Evolutionary conservation across 225 moss, liverwort and hornwort species (phyloP).

Genomic region (Marchantia paleacea): DNA sequence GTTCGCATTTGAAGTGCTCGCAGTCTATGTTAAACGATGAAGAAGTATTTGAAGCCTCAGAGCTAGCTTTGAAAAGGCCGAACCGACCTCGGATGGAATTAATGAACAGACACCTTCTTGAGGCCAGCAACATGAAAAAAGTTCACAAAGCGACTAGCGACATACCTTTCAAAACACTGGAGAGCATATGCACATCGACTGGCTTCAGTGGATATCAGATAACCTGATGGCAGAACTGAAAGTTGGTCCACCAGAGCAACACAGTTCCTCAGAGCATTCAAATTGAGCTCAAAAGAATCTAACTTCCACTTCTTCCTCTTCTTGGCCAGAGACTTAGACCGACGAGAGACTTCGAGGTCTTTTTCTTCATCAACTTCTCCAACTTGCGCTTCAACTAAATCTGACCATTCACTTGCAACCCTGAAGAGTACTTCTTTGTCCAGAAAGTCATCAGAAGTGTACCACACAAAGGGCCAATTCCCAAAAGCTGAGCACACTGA

Average conservation of each 20-base stretch:
- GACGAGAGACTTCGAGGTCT: neutral
- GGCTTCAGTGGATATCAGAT: slow-evolving; percentile 28
- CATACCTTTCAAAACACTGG: slow-evolving; percentile 43
- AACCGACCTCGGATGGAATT: neutral
- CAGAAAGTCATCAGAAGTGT: neutral
- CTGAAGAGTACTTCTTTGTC: slow-evolving; percentile 14
- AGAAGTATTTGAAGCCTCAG: neutral
- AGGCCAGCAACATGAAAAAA: neutral
- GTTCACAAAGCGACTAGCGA: neutral
- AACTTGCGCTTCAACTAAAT: slow-evolving; percentile 28
- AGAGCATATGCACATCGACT: slow-evolving; percentile 26
- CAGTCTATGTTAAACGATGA: neutral
- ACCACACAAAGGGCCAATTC: slow-evolving; percentile 23
- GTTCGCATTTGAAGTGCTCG: neutral
- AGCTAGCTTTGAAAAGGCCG: neutral
- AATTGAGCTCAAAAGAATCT: slow-evolving; percentile 36
- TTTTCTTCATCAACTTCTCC: slow-evolving; percentile 20
- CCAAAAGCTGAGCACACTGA: slow-evolving; percentile 35
- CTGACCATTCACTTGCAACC: slow-evolving; percentile 27
- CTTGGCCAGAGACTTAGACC: slow-evolving; percentile 14
- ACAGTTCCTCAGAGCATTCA: slow-evolving; percentile 45
- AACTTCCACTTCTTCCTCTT: slow-evolving; percentile 17
- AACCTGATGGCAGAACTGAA: slow-evolving; percentile 55
- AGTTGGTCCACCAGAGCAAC: slow-evolving; percentile 56
- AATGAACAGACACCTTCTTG: neutral